These are phyloP conservation scores for Suillus discolor DNA, from an alignment of 768 basidiomycete genomes.

Conservation along the genomic window DNA sequence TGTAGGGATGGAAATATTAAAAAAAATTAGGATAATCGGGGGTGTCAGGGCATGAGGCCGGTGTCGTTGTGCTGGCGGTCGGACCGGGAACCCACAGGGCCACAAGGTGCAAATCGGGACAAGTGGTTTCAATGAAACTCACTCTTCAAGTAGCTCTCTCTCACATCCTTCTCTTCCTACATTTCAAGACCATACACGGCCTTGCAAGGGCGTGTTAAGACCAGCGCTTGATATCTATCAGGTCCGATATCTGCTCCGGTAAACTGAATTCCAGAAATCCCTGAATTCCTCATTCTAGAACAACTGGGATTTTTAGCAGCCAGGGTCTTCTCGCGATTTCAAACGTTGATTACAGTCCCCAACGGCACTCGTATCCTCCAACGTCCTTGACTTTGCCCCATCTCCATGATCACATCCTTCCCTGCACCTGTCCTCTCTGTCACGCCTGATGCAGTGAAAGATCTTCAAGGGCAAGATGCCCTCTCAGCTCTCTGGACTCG, in stretches of 20 bases:
- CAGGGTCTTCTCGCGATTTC: slow-evolving; percentile 16
- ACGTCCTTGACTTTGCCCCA: slow-evolving; percentile 15
- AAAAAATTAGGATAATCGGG: slow-evolving; percentile 1
- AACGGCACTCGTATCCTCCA: slow-evolving; percentile 14
- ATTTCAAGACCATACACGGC: neutral
- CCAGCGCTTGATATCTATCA: neutral
- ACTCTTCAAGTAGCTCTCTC: slow-evolving; percentile 8
- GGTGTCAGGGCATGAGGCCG: slow-evolving; percentile 8
- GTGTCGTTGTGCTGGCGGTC: slow-evolving; percentile 9
- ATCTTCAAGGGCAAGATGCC: slow-evolving; percentile 70
- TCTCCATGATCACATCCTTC: slow-evolving; percentile 50
- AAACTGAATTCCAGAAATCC: slow-evolving; percentile 8
- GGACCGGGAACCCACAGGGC: slow-evolving; percentile 7
- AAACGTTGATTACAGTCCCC: slow-evolving; percentile 24
- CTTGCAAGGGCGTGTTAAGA: neutral
- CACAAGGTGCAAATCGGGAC: slow-evolving; percentile 10
- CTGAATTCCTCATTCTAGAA: slow-evolving; percentile 17
- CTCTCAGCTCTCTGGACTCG: slow-evolving; percentile 70
- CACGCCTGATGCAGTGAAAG: slow-evolving; percentile 63
- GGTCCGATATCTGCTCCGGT: neutral
- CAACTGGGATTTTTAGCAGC: slow-evolving; percentile 14
- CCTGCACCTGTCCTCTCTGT: slow-evolving; percentile 70
- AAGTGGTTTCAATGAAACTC: slow-evolving; percentile 10
- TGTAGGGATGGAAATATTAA: neutral
- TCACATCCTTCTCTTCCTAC: slow-evolving; percentile 4